These are phyloP conservation scores for Nakazawaea anatomiae DNA, from an alignment of 805 yeast species.

Conservation along the genomic window DNA sequence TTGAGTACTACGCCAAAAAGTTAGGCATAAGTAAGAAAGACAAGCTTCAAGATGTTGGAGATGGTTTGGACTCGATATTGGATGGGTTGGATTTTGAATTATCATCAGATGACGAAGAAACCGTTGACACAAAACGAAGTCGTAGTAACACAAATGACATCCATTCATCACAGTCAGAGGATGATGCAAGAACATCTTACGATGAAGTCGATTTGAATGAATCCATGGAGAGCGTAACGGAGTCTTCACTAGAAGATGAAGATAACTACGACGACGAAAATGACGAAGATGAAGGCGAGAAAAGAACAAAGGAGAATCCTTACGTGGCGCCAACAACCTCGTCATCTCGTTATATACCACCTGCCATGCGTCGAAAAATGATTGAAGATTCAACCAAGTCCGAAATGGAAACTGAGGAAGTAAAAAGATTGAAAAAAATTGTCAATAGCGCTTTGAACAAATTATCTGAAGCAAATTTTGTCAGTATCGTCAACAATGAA, in stretches of 20 bases:
- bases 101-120: constrained; percentile 4
- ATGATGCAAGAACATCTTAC: not conserved
- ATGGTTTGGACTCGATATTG: constrained; percentile 73
- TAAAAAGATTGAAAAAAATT: constrained; percentile 45
- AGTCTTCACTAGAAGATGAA: constrained; percentile 12
- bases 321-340: constrained; percentile 53
- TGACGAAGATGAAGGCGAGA: constrained; percentile 16
- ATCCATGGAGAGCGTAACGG: not conserved
- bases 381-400: constrained; percentile 22
- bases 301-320: constrained; percentile 58
- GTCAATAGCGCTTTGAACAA: constrained; percentile 83
- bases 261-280: constrained; percentile 15
- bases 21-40: constrained; percentile 60
- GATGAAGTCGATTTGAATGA: constrained; percentile 16
- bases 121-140: too few species aligned
- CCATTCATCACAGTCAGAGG: too few species aligned
- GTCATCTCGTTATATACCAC: constrained; percentile 66
- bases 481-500: constrained; percentile 56
- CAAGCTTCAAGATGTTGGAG: constrained; percentile 56
- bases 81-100: constrained; percentile 65
- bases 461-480: constrained; percentile 82
- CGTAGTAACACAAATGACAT: too few species aligned
- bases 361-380: constrained; percentile 63
- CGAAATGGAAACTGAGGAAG: constrained; percentile 35
- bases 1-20: constrained; percentile 76